Evolutionary conservation across 768 basidiomycete species (phyloP).

Genomic region (Neoboletus magnificus): DNA sequence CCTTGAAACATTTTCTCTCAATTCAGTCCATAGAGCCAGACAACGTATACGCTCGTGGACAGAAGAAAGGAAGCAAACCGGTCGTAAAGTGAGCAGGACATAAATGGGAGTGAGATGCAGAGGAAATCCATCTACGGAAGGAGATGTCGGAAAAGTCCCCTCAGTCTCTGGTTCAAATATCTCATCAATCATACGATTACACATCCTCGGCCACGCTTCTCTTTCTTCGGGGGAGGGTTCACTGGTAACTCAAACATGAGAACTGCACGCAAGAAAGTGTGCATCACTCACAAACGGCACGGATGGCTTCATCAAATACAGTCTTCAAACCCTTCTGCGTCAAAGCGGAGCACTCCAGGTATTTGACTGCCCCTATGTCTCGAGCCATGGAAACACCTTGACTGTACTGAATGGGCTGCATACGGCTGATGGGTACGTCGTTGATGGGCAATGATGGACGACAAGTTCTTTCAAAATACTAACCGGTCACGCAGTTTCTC

Average conservation of each 20-base stretch:
- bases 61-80: conserved; percentile 35
- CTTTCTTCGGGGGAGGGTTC: conserved; percentile 69
- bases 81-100: conserved; percentile 66
- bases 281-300: conserved; percentile 79
- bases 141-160: conserved; percentile 19
- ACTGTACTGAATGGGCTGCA: conserved; percentile 90
- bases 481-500: conserved; percentile 92
- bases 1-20: background rate
- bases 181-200: conserved; percentile 61
- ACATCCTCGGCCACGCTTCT: conserved; percentile 49
- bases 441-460: conserved; percentile 5
- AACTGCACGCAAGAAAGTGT: background rate
- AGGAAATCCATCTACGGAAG: conserved; percentile 34
- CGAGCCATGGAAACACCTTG: conserved; percentile 89
- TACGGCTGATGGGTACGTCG: conserved; percentile 53
- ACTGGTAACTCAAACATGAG: conserved; percentile 41
- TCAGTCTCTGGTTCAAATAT: conserved; percentile 17
- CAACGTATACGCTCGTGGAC: conserved; percentile 39
- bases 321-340: conserved; percentile 99
- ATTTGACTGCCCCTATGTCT: conserved; percentile 95
- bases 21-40: conserved; percentile 23
- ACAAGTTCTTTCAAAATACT: conserved; percentile 17
- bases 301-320: conserved; percentile 98
- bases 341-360: conserved; percentile 91
- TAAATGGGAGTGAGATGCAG: conserved; percentile 63